These are phyloP conservation scores for Leucosporidium creatinivorum DNA, from an alignment of 768 basidiomycete genomes.

Conservation along the genomic window DNA sequence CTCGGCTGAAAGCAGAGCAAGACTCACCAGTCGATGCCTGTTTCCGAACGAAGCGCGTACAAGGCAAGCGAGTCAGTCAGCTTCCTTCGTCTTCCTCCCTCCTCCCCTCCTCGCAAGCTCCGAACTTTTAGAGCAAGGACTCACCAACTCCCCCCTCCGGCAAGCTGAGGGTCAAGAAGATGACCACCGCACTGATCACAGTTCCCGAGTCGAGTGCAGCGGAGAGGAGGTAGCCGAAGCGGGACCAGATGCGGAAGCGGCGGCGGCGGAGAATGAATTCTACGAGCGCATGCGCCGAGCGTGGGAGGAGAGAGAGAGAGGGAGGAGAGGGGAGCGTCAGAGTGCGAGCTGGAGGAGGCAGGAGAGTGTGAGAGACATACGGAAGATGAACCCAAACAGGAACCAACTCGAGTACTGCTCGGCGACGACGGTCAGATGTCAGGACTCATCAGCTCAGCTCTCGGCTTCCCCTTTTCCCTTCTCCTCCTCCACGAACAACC, in stretches of 20 bases:
- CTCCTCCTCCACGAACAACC: too few species aligned
- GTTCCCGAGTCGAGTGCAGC: slow-evolving; percentile 49
- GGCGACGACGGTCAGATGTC: too few species aligned
- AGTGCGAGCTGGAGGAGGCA: not conserved
- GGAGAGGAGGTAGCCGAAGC: slow-evolving; percentile 50
- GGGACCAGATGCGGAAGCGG: slow-evolving; percentile 50
- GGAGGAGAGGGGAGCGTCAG: not conserved
- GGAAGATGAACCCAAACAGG: slow-evolving; percentile 83
- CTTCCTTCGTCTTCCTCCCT: too few species aligned
- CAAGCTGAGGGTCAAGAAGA: slow-evolving; percentile 43
- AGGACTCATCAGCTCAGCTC: too few species aligned
- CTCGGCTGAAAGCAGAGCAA: too few species aligned
- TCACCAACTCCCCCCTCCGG: slow-evolving; percentile 42
- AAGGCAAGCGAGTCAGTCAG: too few species aligned
- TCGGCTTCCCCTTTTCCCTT: too few species aligned
- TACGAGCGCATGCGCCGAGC: slow-evolving; percentile 16
- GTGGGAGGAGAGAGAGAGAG: too few species aligned
- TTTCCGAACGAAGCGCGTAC: too few species aligned
- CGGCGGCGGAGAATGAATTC: slow-evolving; percentile 46
- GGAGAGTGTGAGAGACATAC: slow-evolving; percentile 34
- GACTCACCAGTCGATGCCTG: slow-evolving; percentile 31
- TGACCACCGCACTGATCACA: slow-evolving; percentile 41
- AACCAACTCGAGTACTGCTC: slow-evolving; percentile 72
- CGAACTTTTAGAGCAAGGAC: too few species aligned
- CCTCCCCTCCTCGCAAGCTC: too few species aligned